Evolutionary conservation across 345 rosid species (phyloP).

Genomic region (Leavenworthia alabamica): DNA sequence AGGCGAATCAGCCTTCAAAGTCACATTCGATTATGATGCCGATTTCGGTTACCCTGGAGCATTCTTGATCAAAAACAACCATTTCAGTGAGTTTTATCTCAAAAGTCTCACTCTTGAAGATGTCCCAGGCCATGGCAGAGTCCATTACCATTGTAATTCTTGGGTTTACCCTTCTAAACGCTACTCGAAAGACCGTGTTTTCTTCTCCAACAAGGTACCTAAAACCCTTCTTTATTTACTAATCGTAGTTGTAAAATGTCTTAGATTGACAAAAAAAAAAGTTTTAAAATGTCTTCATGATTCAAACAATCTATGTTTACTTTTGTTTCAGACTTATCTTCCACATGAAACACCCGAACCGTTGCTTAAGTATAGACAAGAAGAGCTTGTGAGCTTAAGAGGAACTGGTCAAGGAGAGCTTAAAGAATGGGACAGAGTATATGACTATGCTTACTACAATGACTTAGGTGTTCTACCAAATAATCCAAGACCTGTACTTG

Average conservation of each 20-base stretch:
- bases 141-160: constrained; percentile 77
- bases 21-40: constrained; percentile 49
- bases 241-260: too few relatives aligned
- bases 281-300: too few relatives aligned
- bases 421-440: constrained; percentile 68
- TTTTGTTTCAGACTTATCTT: constrained; percentile 53
- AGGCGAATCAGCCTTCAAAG: constrained; percentile 47
- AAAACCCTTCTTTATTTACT: neutral
- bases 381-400: constrained; percentile 56
- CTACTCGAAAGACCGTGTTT: constrained; percentile 50
- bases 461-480: constrained; percentile 57
- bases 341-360: constrained; percentile 59
- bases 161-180: constrained; percentile 71
- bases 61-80: constrained; percentile 46
- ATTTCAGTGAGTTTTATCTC: constrained; percentile 62
- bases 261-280: too few relatives aligned
- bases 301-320: neutral
- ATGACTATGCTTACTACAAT: constrained; percentile 81
- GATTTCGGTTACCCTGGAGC: constrained; percentile 69
- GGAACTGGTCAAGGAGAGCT: constrained; percentile 69
- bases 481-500: constrained; percentile 65
- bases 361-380: constrained; percentile 48
- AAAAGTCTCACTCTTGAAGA: constrained; percentile 62
- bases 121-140: constrained; percentile 54
- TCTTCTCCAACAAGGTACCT: constrained; percentile 72